Base-by-base conservation (phyloP, 345 rosid species). In the Physaria fendleri region DNA sequence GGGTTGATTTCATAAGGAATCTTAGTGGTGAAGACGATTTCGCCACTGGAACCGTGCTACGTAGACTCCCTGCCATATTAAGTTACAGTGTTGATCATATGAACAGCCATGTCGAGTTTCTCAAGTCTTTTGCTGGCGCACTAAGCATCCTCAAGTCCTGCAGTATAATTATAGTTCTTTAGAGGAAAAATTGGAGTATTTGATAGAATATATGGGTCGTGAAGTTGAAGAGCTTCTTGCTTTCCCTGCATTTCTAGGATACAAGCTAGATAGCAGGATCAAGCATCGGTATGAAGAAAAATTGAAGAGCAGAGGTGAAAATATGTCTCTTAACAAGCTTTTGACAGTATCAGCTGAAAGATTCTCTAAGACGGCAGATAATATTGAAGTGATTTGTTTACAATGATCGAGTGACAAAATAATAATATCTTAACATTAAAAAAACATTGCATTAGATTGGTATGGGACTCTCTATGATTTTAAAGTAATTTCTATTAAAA, bases 231-330 rank as follows among this genome's bases (percentile, higher is more conserved):
- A 86, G 71, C 78, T 90, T 15, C 61, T 82, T 41, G 72, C 85
- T 35, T 86, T 90, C 66, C 97, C 95, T 67, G 79, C 93, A 24
- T 90, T 81, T 75, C 82, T 82, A 4, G 93, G 93, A 21, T 90
- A 90, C 74, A 81, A 79, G 68, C 88, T 90, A n/a, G 79, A 84
- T 73, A 75, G 71, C 58, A 77, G 97, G 74, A 86, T 90, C 71
- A 87, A 86, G 71, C 88, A 65, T 63, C 61, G 93, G 66, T 84
- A 78, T 20, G 85, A 80, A 78, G 84, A 59, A 41, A 87, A 73
- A 55, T 76, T 66, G 69, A 74, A 71, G 66, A 64, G 75, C 62
- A 45, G 55, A 56, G 95, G 92, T 11, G 81, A 75, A 55, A 75
- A 84, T 28, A 75, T 84, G 88, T 81, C 92, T 38, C 74, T 84